A percentile compares a stretch with the other conserved stretches of the same genome.
phyloP scores from a whole-genome alignment of 2,329 filamentous ascomycete genomes.

The Septoria petroselini region DNA sequence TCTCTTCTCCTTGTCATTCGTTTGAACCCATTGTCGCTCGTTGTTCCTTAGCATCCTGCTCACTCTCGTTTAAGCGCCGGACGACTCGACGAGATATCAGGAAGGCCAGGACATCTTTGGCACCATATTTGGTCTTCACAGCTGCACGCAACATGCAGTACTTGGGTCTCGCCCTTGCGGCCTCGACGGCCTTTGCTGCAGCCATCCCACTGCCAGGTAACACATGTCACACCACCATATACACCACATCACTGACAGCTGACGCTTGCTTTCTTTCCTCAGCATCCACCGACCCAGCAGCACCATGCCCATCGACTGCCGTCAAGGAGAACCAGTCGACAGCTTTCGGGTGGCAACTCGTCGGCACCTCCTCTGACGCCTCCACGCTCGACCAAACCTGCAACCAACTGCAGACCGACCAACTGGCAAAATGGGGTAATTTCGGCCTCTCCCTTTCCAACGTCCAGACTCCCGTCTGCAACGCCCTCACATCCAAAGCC shows the following conservation, averaged over 20 bases:
- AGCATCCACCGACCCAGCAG: conserved; percentile 3
- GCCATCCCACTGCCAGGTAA: conserved; percentile 14
- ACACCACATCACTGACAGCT: neutral
- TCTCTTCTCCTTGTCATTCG: conserved; percentile 17
- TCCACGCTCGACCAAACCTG: conserved; percentile 27
- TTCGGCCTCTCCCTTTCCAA: conserved; percentile 22
- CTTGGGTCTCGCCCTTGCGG: conserved; percentile 18
- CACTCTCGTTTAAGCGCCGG: conserved; percentile 6
- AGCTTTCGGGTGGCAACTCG: conserved; percentile 34
- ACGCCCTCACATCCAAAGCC: conserved; percentile 21
- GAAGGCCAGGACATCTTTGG: neutral
- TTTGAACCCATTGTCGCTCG: conserved; percentile 15
- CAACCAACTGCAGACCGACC: conserved; percentile 22
- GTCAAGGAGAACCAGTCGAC: conserved; percentile 28
- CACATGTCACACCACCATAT: neutral
- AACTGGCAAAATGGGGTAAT: conserved; percentile 23
- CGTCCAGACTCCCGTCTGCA: conserved; percentile 29
- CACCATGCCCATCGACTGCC: conserved; percentile 14
- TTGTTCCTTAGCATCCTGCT: conserved; percentile 3
- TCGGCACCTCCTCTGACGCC: conserved; percentile 25
- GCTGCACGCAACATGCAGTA: conserved; percentile 22
- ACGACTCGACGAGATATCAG: conserved; percentile 4
- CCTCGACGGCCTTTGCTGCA: conserved; percentile 20
- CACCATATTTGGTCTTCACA: neutral
- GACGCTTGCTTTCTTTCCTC: neutral